phyloP scores from a whole-genome alignment of 2,329 filamentous ascomycete species.

The Fusarium tjaetaba region DNA sequence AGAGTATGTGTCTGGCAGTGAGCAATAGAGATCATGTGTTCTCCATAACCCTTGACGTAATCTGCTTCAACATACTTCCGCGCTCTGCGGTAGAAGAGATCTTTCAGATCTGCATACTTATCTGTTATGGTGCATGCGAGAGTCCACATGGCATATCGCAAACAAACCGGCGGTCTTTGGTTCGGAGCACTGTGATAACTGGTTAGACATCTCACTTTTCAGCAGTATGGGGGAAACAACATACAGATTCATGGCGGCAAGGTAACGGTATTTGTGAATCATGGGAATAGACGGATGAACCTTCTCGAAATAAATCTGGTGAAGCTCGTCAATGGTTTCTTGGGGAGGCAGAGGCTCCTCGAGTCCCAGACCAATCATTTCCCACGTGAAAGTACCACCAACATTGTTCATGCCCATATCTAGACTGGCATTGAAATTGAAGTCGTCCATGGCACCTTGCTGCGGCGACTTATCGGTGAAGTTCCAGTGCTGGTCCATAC shows the following conservation, averaged over 20 bases:
- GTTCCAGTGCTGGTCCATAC: conserved; percentile 63
- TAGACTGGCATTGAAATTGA: conserved; percentile 64
- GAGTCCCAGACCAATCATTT: conserved; percentile 71
- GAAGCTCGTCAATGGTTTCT: conserved; percentile 82
- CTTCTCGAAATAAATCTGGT: conserved; percentile 90
- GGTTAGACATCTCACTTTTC: conserved; percentile 16
- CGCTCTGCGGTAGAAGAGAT: conserved; percentile 88
- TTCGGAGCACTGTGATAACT: conserved; percentile 69
- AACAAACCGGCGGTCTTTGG: conserved; percentile 84
- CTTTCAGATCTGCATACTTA: conserved; percentile 81
- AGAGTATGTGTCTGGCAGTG: conserved; percentile 88
- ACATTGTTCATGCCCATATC: conserved; percentile 61
- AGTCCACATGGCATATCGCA: conserved; percentile 97
- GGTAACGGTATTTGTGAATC: conserved; percentile 88
- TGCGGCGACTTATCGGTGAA: conserved; percentile 65
- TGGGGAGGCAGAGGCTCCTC: conserved; percentile 69
- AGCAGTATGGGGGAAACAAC: conserved; percentile 38
- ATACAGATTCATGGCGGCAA: conserved; percentile 86
- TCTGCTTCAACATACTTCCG: conserved; percentile 91
- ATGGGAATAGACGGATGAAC: conserved; percentile 87
- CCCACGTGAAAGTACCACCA: conserved; percentile 77
- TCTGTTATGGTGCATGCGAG: conserved; percentile 86
- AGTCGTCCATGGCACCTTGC: conserved; percentile 62
- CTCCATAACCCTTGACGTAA: conserved; percentile 91
- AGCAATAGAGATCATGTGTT: conserved; percentile 84